Evolutionary conservation across 306 rosid species (phyloP), one percentile per base, ranked within the genome.

Genomic region (Senna tora): DNA sequence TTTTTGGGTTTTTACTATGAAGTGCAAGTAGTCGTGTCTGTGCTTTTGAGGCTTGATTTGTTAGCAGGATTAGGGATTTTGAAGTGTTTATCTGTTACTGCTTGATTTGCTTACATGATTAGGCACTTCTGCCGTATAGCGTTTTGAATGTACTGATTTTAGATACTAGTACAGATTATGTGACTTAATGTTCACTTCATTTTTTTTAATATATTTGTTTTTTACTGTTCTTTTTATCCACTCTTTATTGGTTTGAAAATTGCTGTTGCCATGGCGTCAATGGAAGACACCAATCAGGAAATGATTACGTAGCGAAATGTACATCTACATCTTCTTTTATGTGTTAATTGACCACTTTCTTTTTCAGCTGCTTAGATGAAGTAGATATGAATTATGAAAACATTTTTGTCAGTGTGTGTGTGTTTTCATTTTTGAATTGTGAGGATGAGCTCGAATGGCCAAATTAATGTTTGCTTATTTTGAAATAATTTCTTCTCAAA

Each of bases 201-300:
- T 67, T 41, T 36, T 0, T 43, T 21, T 69, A 15, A 38, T 34
- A 45, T 46, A 17, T 72, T 33, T 5, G 0, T 43, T 65, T 56
- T 8, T 33, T 58, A 5, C 41, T 70, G 14, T 63, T 61, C 21
- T 61, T 16, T 16, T 13, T 49, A 25, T 76, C n/a, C 19, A 10
- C 30, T 38, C 3, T 15, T 0, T 6, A 47, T 49, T 61, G 14
- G 9, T 45, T 32, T 20, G 19, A 52, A 10, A 16, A 39, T 69
- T 69, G 25, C 51, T 66, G 4, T 52, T 66, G 53, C 42, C 14
- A 7, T 75, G 43, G 39, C 33, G 11, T 56, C 30, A 25, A 25
- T 25, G 2, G 2, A 25, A 42, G 21, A 30, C 34, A 30, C 21
- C n/a, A 50, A 22, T 53, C 33, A 22, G 5, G 2, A 17, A 17